phyloP scores from a whole-genome alignment of 2,329 filamentous ascomycete genomes.

The Sclerotiophoma versabilis region DNA sequence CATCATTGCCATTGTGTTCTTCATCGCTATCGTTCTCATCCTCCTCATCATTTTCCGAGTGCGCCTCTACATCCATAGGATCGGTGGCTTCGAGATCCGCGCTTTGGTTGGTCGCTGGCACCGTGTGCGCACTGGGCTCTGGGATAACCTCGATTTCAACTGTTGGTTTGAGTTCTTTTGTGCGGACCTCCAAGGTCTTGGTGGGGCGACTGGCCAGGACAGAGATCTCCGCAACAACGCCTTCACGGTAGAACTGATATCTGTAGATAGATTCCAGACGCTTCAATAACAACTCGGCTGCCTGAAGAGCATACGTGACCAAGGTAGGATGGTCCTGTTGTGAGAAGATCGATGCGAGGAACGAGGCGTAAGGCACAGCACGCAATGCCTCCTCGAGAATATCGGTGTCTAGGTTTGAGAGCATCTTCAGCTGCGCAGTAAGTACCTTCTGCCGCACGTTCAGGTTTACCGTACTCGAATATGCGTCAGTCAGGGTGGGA shows the following conservation, averaged over 20 bases:
- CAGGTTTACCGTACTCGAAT: slow-evolving; percentile 96
- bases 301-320: slow-evolving; percentile 86
- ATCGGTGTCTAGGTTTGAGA: slow-evolving; percentile 86
- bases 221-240: slow-evolving; percentile 88
- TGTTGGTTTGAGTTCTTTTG: slow-evolving; percentile 36
- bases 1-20: slow-evolving; percentile 62
- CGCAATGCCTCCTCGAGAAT: slow-evolving; percentile 87
- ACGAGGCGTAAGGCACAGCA: slow-evolving; percentile 92
- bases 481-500: slow-evolving; percentile 93
- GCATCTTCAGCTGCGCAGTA: slow-evolving; percentile 95
- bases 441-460: slow-evolving; percentile 94
- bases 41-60: slow-evolving; percentile 59
- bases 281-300: slow-evolving; percentile 84
- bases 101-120: slow-evolving; percentile 39
- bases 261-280: slow-evolving; percentile 88
- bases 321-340: slow-evolving; percentile 91
- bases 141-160: slow-evolving; percentile 34
- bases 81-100: slow-evolving; percentile 58
- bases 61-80: slow-evolving; percentile 60
- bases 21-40: slow-evolving; percentile 62
- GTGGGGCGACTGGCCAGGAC: slow-evolving; percentile 70
- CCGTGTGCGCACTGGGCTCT: slow-evolving; percentile 34
- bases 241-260: slow-evolving; percentile 96
- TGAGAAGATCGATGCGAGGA: slow-evolving; percentile 91
- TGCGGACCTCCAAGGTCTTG: slow-evolving; percentile 38